Evolutionary conservation across 345 rosid genomes (phyloP).

Genomic region (Pseudoturritis turrita): DNA sequence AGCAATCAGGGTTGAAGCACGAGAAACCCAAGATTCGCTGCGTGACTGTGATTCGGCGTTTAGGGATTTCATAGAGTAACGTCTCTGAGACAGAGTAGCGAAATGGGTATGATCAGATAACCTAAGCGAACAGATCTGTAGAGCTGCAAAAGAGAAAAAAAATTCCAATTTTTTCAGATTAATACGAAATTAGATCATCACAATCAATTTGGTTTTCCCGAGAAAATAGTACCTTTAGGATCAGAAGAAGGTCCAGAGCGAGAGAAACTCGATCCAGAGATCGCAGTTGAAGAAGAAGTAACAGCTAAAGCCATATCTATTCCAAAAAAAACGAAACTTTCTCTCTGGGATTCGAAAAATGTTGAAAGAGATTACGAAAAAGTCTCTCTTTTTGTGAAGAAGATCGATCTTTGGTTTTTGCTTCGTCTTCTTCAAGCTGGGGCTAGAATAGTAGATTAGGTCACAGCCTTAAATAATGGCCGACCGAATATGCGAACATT

Average conservation of each 20-base stretch:
- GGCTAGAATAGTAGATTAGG: not conserved
- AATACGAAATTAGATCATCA: not conserved
- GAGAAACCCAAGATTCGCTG: constrained; percentile 41
- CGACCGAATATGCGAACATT: not conserved
- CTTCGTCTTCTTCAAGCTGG: not conserved
- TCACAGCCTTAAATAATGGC: constrained; percentile 40
- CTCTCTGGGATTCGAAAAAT: not conserved
- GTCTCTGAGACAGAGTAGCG: constrained; percentile 35
- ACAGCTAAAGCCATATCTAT: constrained; percentile 52
- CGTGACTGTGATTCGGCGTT: constrained; percentile 45
- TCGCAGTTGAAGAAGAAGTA: constrained; percentile 46
- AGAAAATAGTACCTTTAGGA: constrained; percentile 37
- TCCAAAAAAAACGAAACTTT: not conserved
- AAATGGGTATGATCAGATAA: constrained; percentile 40
- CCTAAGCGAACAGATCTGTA: constrained; percentile 55
- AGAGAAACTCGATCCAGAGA: constrained; percentile 38
- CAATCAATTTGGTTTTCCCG: not conserved
- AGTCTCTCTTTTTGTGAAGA: not conserved
- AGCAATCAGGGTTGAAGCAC: constrained; percentile 51
- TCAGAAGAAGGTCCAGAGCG: constrained; percentile 38
- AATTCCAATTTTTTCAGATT: not conserved
- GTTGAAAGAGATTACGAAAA: not conserved
- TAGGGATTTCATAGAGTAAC: constrained; percentile 38
- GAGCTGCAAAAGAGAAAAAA: constrained; percentile 35
- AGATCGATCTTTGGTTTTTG: not conserved